These are phyloP conservation scores for Inosperma sp. DNA, from an alignment of 768 basidiomycete species.

Conservation along the genomic window DNA sequence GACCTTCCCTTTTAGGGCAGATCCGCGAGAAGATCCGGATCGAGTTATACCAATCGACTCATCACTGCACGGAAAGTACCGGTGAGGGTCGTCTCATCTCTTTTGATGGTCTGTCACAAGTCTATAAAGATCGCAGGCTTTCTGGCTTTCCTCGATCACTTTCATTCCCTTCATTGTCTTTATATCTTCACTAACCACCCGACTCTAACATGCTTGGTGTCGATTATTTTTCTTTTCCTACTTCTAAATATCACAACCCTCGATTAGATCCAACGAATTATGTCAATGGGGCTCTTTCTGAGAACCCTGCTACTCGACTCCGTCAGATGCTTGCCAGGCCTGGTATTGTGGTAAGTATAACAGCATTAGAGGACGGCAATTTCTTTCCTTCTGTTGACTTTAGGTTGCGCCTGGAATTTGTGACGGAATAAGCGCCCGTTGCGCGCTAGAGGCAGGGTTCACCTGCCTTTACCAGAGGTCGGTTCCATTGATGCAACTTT, in stretches of 20 bases:
- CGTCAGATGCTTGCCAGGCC: constrained; percentile 67
- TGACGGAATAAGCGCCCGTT: constrained; percentile 75
- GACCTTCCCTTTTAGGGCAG: too few species aligned
- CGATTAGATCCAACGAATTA: constrained; percentile 67
- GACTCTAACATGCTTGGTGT: constrained; percentile 16
- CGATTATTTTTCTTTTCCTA: constrained; percentile 11
- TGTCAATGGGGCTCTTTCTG: constrained; percentile 62
- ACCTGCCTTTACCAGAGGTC: constrained; percentile 73
- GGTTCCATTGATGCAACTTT: constrained; percentile 4
- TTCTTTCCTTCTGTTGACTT: background rate
- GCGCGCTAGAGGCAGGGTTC: constrained; percentile 77
- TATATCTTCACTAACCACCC: background rate
- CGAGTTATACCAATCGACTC: too few species aligned
- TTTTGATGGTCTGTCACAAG: too few species aligned
- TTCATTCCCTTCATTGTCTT: background rate
- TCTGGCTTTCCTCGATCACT: too few species aligned
- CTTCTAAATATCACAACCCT: constrained; percentile 51
- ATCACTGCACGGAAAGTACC: too few species aligned
- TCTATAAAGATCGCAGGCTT: too few species aligned
- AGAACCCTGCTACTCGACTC: constrained; percentile 65
- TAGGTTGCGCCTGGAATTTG: constrained; percentile 77
- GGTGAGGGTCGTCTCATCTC: too few species aligned
- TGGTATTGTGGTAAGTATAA: constrained; percentile 61
- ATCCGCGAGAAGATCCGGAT: too few species aligned
- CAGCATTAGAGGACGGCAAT: background rate